Evolutionary conservation across 192 early-diverging fungal species (phyloP).

Genomic region (Coemansia sp.): DNA sequence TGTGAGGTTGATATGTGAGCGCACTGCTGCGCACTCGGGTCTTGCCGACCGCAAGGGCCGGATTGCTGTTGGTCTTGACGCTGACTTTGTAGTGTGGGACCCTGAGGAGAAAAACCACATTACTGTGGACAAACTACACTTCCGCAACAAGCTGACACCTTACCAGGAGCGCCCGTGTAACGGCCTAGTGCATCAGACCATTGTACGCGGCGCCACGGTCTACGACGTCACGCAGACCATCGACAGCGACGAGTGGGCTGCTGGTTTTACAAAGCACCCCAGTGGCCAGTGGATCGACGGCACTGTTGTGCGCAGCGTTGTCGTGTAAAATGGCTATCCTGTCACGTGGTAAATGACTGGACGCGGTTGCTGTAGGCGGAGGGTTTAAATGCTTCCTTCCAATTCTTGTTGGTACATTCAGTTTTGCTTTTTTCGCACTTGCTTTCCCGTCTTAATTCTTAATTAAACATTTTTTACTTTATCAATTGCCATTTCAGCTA

Average conservation of each 20-base stretch:
- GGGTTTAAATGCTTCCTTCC: too few species aligned
- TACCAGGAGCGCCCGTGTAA: conserved; percentile 63
- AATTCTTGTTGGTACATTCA: too few species aligned
- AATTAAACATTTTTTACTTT: neutral
- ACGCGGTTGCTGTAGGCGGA: too few species aligned
- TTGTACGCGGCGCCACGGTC: conserved; percentile 66
- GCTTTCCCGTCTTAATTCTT: conserved; percentile 1
- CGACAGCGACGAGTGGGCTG: conserved; percentile 26
- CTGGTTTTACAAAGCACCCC: conserved; percentile 31
- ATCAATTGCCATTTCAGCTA: conserved; percentile 1
- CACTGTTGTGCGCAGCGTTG: conserved; percentile 18
- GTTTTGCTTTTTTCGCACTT: neutral
- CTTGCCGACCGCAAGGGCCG: conserved; percentile 67
- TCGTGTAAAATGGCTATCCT: too few species aligned
- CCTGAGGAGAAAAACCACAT: conserved; percentile 64
- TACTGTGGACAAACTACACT: conserved; percentile 66
- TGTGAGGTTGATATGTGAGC: conserved; percentile 64
- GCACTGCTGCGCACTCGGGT: conserved; percentile 62
- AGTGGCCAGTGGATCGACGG: conserved; percentile 49
- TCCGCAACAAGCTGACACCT: conserved; percentile 79
- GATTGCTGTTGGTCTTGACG: conserved; percentile 68
- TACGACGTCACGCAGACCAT: conserved; percentile 31
- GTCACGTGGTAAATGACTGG: conserved; percentile 10
- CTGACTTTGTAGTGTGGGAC: conserved; percentile 77
- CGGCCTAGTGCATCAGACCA: conserved; percentile 68